These are phyloP conservation scores for Kingdonia uniflora DNA, from an alignment of 164 flowering plant species.

Conservation along the genomic window DNA sequence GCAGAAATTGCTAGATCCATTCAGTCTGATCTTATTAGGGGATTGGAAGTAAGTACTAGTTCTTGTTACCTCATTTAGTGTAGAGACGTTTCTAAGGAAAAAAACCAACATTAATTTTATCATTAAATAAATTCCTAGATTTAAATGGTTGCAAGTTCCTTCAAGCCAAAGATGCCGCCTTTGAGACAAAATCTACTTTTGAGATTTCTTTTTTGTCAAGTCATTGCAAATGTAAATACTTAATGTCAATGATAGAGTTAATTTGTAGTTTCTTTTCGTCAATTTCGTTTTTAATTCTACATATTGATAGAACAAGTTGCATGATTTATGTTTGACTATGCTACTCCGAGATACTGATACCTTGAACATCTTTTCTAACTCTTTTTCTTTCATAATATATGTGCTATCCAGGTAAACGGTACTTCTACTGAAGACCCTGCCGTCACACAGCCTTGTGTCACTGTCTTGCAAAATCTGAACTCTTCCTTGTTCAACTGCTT, in stretches of 20 bases:
- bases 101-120: no score
- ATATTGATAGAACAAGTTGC: no score
- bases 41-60: conserved; percentile 41
- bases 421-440: conserved; percentile 38
- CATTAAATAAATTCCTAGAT: no score
- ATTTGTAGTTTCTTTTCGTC: no score
- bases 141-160: no score
- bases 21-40: conserved; percentile 30
- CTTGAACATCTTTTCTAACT: neutral
- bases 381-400: neutral
- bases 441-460: conserved; percentile 45
- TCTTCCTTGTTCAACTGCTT: conserved; percentile 33
- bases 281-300: no score
- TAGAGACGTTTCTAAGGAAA: neutral
- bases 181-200: no score
- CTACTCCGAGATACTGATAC: neutral
- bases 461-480: conserved; percentile 46
- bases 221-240: no score
- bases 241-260: no score
- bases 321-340: no score
- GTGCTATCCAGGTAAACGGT: conserved; percentile 34
- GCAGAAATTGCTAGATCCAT: conserved; percentile 16
- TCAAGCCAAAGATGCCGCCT: no score
- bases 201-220: no score
- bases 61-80: neutral